These are phyloP conservation scores for Falciphora oryzae DNA, from an alignment of 2,329 filamentous ascomycete genomes.

Conservation along the genomic window DNA sequence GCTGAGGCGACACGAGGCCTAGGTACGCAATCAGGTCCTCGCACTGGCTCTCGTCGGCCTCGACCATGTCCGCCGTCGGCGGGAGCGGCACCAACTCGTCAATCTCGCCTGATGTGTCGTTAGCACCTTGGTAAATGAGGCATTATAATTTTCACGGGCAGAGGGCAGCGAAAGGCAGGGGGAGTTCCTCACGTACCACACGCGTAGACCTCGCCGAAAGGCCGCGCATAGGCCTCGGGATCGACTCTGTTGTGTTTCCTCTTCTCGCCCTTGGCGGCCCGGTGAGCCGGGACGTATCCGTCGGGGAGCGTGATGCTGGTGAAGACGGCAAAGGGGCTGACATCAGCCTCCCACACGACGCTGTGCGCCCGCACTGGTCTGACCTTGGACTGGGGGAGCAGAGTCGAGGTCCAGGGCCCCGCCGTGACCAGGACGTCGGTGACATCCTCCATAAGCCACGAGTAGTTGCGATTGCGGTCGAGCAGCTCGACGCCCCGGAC, in stretches of 20 bases:
- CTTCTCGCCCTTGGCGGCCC: constrained; percentile 40
- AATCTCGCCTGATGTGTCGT: constrained; percentile 55
- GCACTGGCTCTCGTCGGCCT: constrained; percentile 69
- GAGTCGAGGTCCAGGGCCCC: constrained; percentile 56
- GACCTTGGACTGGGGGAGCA: constrained; percentile 53
- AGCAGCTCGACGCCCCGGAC: constrained; percentile 57
- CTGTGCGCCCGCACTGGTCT: constrained; percentile 58
- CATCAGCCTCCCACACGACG: constrained; percentile 57
- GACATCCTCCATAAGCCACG: constrained; percentile 33
- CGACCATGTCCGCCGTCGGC: constrained; percentile 65
- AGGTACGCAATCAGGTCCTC: constrained; percentile 83
- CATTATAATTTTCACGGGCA: not conserved
- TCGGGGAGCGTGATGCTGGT: constrained; percentile 73
- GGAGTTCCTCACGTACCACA: constrained; percentile 55
- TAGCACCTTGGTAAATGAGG: not conserved
- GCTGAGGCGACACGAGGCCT: constrained; percentile 54
- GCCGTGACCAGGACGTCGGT: constrained; percentile 52
- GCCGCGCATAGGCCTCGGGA: constrained; percentile 90
- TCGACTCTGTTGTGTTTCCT: constrained; percentile 57
- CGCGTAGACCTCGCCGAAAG: constrained; percentile 84
- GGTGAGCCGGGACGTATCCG: constrained; percentile 52
- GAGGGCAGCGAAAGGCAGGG: not conserved
- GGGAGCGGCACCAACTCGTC: constrained; percentile 73
- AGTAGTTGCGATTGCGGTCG: constrained; percentile 37
- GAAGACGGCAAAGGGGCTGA: constrained; percentile 75